These are phyloP conservation scores for Ganoderma lucidum DNA, from an alignment of 1,284 basidiomycete species.

Conservation along the genomic window DNA sequence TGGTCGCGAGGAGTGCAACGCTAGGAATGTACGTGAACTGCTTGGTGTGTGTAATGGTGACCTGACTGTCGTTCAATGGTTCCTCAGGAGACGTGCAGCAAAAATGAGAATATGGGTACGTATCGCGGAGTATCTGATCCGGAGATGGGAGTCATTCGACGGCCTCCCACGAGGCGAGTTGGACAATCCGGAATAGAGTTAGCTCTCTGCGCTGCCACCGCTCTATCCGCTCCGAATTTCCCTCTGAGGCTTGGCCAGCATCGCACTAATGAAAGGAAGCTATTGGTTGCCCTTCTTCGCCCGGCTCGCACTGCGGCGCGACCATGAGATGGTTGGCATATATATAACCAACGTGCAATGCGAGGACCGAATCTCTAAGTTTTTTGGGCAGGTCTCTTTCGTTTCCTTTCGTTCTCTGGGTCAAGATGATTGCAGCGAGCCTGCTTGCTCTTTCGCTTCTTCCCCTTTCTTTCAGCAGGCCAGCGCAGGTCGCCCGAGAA, in stretches of 20 bases:
- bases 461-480: neutral
- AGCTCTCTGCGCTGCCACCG: neutral
- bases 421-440: neutral
- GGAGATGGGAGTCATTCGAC: neutral
- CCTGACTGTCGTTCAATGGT: neutral
- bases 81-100: no score
- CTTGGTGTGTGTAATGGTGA: neutral
- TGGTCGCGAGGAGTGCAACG: neutral
- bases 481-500: neutral
- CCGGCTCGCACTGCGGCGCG: neutral
- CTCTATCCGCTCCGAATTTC: no score
- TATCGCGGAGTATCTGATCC: neutral
- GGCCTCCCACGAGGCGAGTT: neutral
- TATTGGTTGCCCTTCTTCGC: neutral
- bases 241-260: neutral
- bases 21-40: neutral
- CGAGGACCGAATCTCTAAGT: neutral
- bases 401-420: neutral
- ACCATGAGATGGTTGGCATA: neutral
- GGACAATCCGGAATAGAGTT: neutral
- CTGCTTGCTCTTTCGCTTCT: neutral
- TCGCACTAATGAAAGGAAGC: neutral
- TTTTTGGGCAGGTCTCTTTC: neutral
- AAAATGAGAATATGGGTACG: neutral
- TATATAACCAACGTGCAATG: neutral